Evolutionary conservation across 495 filamentous ascomycete species (phyloP).

Genomic region (Aspergillus indologenus): DNA sequence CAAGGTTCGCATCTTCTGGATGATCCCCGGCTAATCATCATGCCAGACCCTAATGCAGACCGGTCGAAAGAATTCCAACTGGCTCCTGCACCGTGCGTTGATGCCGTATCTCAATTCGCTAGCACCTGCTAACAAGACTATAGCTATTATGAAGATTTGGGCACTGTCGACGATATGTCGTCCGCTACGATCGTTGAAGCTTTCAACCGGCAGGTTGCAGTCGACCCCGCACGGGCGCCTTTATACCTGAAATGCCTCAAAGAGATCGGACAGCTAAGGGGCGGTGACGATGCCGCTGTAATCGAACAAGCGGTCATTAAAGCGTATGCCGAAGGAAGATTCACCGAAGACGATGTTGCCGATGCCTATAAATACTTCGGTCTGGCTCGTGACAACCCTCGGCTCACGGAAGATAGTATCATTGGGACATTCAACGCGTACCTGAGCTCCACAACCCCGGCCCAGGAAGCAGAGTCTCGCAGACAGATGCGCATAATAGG

Average conservation of each 20-base stretch:
- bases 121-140: conserved; percentile 13
- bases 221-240: conserved; percentile 30
- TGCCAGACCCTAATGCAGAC: conserved; percentile 30
- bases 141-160: conserved; percentile 45
- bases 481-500: conserved; percentile 56
- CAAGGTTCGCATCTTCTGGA: not conserved
- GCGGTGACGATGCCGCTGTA: conserved; percentile 32
- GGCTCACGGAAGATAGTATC: conserved; percentile 53
- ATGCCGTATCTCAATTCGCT: not conserved
- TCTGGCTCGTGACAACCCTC: conserved; percentile 33
- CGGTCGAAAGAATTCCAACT: conserved; percentile 35
- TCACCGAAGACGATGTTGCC: conserved; percentile 49
- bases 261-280: conserved; percentile 31
- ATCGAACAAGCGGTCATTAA: conserved; percentile 37
- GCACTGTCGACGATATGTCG: conserved; percentile 43
- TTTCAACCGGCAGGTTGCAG: conserved; percentile 37
- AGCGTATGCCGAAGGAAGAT: conserved; percentile 42
- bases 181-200: conserved; percentile 35
- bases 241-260: conserved; percentile 39
- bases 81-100: conserved; percentile 36
- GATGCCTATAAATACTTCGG: conserved; percentile 57
- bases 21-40: conserved; percentile 10
- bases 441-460: conserved; percentile 42
- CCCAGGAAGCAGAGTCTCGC: conserved; percentile 50
- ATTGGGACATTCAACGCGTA: conserved; percentile 56